Evolutionary conservation across 169 alveolate genomes (phyloP).

Genomic region (Plasmodium coatneyi): DNA sequence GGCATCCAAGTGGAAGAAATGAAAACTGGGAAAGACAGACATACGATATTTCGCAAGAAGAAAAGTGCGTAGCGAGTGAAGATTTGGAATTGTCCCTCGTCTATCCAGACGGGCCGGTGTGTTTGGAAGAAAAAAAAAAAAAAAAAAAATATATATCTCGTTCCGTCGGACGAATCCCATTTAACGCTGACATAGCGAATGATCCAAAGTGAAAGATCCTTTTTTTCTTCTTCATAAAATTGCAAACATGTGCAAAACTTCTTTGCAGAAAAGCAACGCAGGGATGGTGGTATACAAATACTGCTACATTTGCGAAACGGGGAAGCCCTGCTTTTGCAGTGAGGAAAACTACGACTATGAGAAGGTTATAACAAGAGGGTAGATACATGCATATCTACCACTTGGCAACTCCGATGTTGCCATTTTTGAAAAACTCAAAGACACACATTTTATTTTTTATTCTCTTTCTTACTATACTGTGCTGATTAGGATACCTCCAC

Average conservation of each 20-base stretch:
- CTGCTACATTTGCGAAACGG: constrained; percentile 48
- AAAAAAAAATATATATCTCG: background rate
- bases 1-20: background rate
- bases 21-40: background rate
- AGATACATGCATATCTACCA: background rate
- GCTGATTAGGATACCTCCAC: constrained; percentile 9
- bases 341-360: constrained; percentile 38
- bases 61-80: background rate
- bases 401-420: background rate
- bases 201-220: background rate
- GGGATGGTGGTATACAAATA: constrained; percentile 34
- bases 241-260: background rate
- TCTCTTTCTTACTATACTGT: background rate
- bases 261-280: constrained; percentile 19
- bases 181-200: background rate
- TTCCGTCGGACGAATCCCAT: background rate
- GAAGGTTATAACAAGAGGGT: background rate
- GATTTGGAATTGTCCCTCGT: background rate
- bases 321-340: constrained; percentile 39
- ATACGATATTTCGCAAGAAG: background rate
- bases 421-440: background rate
- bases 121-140: background rate
- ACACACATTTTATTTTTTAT: background rate
- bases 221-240: background rate
- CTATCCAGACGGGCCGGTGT: background rate